These are phyloP conservation scores for Hypoxylon crocopeplum DNA, from an alignment of 495 filamentous ascomycete species.

Conservation along the genomic window DNA sequence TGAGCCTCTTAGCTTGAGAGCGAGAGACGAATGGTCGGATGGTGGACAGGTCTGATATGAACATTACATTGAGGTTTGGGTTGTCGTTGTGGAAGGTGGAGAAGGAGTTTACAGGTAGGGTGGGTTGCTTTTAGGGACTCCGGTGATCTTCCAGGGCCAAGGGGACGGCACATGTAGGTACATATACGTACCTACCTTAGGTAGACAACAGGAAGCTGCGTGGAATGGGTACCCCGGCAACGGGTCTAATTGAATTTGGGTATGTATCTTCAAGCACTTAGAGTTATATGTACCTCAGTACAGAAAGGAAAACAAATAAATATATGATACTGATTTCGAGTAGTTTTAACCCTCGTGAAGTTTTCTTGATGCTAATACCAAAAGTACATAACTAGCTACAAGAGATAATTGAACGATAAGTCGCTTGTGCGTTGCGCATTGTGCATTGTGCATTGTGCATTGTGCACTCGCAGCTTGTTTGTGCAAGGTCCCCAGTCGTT, in stretches of 20 bases:
- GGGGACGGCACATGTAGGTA: conserved; percentile 12
- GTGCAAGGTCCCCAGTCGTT: conserved; percentile 8
- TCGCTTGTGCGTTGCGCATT: neutral
- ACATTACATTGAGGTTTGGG: conserved; percentile 25
- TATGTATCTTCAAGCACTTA: too few relatives aligned
- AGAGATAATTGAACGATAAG: too few relatives aligned
- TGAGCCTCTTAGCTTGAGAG: conserved; percentile 29
- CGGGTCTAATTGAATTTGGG: too few relatives aligned
- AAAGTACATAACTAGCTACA: neutral
- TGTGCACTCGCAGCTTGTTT: conserved; percentile 32
- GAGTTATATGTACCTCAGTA: neutral
- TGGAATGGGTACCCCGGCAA: too few relatives aligned
- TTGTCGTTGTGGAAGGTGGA: conserved; percentile 42
- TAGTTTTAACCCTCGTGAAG: too few relatives aligned
- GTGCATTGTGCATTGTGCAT: neutral
- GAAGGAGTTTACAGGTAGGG: conserved; percentile 15
- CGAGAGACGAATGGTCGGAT: conserved; percentile 11
- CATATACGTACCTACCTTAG: too few relatives aligned
- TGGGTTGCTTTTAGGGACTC: conserved; percentile 30
- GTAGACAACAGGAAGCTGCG: too few relatives aligned
- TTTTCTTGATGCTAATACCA: too few relatives aligned
- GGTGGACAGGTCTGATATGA: conserved; percentile 21
- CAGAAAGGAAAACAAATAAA: too few relatives aligned
- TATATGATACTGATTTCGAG: too few relatives aligned
- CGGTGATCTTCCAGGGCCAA: conserved; percentile 34